A percentile compares a stretch with the other conserved stretches of the same genome.
Conservation (phyloP, 2,329 filamentous ascomycete species). For the Exophiala bonariae region DNA sequence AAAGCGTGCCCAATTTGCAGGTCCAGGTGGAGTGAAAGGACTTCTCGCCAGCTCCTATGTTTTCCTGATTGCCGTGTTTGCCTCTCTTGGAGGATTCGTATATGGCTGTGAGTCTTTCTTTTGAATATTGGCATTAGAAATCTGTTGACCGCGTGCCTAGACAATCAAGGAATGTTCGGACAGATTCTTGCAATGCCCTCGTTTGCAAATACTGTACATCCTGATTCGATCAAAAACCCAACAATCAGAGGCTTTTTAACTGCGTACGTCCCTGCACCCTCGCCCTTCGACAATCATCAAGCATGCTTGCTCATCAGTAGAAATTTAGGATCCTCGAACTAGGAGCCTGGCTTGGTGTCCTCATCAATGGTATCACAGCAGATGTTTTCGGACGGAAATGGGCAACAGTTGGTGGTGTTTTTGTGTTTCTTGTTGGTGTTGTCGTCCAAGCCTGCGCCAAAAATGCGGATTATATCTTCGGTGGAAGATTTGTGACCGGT, state of each 20-base stretch:
- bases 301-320: neutral
- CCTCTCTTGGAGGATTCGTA: constrained; percentile 51
- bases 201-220: constrained; percentile 30
- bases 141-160: neutral
- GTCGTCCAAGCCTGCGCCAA: constrained; percentile 48
- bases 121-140: neutral
- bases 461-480: constrained; percentile 33
- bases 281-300: neutral
- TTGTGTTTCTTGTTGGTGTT: constrained; percentile 36
- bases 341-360: constrained; percentile 38
- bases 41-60: constrained; percentile 53
- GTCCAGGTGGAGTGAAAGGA: constrained; percentile 46
- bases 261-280: neutral
- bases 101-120: constrained; percentile 53
- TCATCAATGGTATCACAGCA: constrained; percentile 36
- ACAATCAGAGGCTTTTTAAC: neutral
- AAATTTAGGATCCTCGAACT: constrained; percentile 38
- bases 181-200: constrained; percentile 60
- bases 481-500: constrained; percentile 39
- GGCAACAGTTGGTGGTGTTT: constrained; percentile 31
- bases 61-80: constrained; percentile 55
- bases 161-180: constrained; percentile 74
- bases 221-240: neutral
- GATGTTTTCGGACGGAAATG: constrained; percentile 34
- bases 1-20: constrained; percentile 34